Evolutionary conservation across 2,329 filamentous ascomycete genomes (phyloP).

Genomic region (Plectosphaerella plurivora): DNA sequence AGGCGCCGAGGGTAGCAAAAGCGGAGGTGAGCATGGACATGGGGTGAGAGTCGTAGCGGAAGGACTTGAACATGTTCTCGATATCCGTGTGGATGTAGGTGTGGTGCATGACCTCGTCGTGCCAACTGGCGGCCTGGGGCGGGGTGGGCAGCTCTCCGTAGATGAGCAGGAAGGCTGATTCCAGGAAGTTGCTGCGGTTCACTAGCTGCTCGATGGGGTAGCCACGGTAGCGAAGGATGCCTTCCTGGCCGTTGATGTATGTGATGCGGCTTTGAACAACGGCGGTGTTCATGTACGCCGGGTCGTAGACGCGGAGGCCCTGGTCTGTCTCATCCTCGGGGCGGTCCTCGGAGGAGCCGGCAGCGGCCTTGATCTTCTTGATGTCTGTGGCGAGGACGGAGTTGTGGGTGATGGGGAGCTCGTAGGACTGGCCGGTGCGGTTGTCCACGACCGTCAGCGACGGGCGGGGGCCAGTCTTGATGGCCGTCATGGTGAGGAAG

Average conservation of each 20-base stretch:
- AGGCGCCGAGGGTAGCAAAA: conserved; percentile 44
- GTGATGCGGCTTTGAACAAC: conserved; percentile 45
- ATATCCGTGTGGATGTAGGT: conserved; percentile 45
- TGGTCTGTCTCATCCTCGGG: conserved; percentile 42
- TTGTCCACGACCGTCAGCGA: conserved; percentile 43
- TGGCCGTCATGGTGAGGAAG: conserved; percentile 2
- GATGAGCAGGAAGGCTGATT: conserved; percentile 45
- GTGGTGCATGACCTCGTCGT: conserved; percentile 45
- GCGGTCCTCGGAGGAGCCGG: conserved; percentile 23
- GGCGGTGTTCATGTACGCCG: conserved; percentile 50
- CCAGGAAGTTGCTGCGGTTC: conserved; percentile 43
- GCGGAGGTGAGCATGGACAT: conserved; percentile 48
- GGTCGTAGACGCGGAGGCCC: conserved; percentile 45
- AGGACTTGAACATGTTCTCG: conserved; percentile 45
- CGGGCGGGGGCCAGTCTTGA: conserved; percentile 14
- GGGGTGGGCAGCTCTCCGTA: conserved; percentile 44
- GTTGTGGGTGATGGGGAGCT: conserved; percentile 45
- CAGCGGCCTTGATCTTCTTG: conserved; percentile 40
- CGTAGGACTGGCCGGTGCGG: conserved; percentile 41
- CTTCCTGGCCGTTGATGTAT: conserved; percentile 48
- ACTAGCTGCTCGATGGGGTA: conserved; percentile 48
- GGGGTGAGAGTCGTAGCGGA: conserved; percentile 46
- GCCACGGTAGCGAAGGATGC: conserved; percentile 46
- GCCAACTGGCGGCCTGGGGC: conserved; percentile 34
- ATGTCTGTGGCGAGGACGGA: conserved; percentile 45